A percentile compares a stretch with the other conserved stretches of the same genome.
Conservation (phyloP, 2,329 filamentous ascomycete genomes). For the Botrytis paeoniae region DNA sequence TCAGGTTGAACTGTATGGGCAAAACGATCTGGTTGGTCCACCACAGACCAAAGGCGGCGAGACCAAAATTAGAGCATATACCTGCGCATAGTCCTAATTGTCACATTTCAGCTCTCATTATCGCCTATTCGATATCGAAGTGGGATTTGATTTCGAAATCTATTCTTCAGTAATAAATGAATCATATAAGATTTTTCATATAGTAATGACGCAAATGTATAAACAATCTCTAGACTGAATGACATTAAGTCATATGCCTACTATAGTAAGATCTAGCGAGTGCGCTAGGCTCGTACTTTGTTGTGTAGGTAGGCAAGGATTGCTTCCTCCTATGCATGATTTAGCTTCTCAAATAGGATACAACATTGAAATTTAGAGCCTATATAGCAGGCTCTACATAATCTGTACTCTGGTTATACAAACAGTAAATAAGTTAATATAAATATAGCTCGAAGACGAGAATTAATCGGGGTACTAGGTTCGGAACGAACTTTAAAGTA, state of each 20-base stretch:
- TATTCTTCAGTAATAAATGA: background rate
- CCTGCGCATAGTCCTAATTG: background rate
- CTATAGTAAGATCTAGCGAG: background rate
- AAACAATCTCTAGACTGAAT: background rate
- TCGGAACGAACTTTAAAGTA: background rate
- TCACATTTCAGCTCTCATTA: background rate
- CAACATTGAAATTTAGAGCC: background rate
- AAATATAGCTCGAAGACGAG: background rate
- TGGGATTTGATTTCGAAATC: background rate
- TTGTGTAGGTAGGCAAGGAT: background rate
- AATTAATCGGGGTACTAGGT: background rate
- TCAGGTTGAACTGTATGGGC: no score
- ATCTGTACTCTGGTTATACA: background rate
- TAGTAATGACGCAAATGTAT: background rate
- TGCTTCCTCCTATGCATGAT: background rate
- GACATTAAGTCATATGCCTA: background rate
- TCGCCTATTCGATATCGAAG: background rate
- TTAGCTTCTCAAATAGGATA: background rate
- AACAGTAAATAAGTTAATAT: background rate
- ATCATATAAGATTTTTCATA: rapidly evolving
- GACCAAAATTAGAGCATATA: background rate
- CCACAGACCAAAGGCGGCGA: background rate
- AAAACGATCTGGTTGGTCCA: no score
- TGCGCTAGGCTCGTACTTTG: background rate
- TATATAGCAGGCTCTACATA: background rate